Evolutionary conservation across 75 land plant species (phyloP), one percentile per base, ranked within the genome.

Genomic region (Pinus albicaulis): DNA sequence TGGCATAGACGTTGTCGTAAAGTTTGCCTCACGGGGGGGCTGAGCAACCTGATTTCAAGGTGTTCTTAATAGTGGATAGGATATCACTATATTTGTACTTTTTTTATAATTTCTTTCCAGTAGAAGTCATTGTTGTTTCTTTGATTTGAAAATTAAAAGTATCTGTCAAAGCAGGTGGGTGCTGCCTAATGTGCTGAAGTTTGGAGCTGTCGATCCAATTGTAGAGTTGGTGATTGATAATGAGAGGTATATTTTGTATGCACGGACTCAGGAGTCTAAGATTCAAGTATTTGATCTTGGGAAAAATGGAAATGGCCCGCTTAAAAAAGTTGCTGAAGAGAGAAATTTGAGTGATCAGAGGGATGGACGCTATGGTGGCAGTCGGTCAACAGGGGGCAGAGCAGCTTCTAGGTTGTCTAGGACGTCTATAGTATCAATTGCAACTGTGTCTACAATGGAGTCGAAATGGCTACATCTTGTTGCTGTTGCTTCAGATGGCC

Each of bases 1-100:
- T 98, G 99, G 99, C 88, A 85, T 56, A 98, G 92, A 69, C 86
- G 99, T 28, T 98, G 98, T 81, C 95, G 98, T 77, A 95, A 91
- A 83, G 82, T 95, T 58, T 98, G 99, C 85, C 92, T 86, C 74
- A 98, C 98, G 71, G 83, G 91, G 36, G 93, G 99, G 23, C 25
- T 96, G 8, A 86, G 94, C n/a, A 90, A 84, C 80, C 80, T 89
- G 5, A 72, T 96, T 56, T 93, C 99, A 58, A 92, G 99, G 99
- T 92, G 76, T 31, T 34, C 5, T 44, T 72, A n/a, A 14, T 48
- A 48, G 53, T 48, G 12, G 53, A 28, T 62, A 53, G 23, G 23
- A 2, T 76, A 16, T 41, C 15, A 10, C 55, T 13, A 31, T 71
- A 55, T 36, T 31, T 55, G 38, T 41, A 57, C 59, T 59, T n/a